Percentiles rank a stretch among this genome's conserved stretches.
phyloP scores from a whole-genome alignment of 2,329 filamentous ascomycete species.

The Colletotrichum gloeosporioides region DNA sequence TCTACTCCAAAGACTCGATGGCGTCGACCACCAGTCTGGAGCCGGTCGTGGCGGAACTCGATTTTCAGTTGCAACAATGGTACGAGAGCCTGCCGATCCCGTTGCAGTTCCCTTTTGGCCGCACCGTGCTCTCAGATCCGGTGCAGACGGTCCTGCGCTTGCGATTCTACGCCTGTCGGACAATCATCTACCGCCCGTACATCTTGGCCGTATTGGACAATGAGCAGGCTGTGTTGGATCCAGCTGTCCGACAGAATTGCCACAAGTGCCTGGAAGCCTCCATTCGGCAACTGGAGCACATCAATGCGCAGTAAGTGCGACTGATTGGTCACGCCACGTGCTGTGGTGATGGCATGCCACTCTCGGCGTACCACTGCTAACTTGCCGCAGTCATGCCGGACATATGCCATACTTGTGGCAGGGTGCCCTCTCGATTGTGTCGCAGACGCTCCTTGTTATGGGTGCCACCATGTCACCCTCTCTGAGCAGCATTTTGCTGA shows the following conservation, averaged over 20 bases:
- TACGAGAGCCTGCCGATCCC: conserved; percentile 78
- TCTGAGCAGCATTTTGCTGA: conserved; percentile 68
- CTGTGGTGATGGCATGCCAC: background rate
- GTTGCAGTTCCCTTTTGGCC: conserved; percentile 78
- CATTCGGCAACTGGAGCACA: conserved; percentile 79
- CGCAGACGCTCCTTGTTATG: conserved; percentile 83
- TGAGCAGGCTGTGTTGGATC: conserved; percentile 74
- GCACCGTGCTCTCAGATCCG: conserved; percentile 70
- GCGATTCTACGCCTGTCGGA: conserved; percentile 84
- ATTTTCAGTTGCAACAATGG: conserved; percentile 85
- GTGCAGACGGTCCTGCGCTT: conserved; percentile 81
- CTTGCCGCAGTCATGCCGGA: conserved; percentile 69
- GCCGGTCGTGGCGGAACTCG: conserved; percentile 79
- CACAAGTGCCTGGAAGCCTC: conserved; percentile 83
- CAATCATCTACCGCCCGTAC: conserved; percentile 86
- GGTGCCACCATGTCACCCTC: conserved; percentile 81
- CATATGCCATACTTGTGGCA: conserved; percentile 89
- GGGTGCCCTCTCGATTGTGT: conserved; percentile 82
- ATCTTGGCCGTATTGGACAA: conserved; percentile 82
- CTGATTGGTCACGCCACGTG: conserved; percentile 17
- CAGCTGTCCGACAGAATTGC: conserved; percentile 77
- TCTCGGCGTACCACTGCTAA: conserved; percentile 26
- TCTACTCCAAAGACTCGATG: conserved; percentile 77
- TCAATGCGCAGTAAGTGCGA: conserved; percentile 72
- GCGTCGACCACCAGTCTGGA: conserved; percentile 76